Percentiles rank a stretch among this genome's conserved stretches.
Conservation (phyloP, 1,284 basidiomycete species). For the Flammula alnicola region DNA sequence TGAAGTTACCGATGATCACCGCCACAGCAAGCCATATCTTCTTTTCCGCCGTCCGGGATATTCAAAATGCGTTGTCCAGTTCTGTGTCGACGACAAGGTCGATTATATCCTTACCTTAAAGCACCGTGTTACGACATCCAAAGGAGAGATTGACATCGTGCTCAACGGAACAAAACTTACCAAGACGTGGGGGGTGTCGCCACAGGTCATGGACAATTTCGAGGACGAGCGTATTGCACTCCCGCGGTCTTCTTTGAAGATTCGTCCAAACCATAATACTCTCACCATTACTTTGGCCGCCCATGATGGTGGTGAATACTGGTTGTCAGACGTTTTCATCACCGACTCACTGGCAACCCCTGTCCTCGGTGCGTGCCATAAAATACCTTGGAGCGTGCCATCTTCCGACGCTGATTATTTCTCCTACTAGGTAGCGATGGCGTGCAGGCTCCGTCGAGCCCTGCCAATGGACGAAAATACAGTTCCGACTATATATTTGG, state of each 20-base stretch:
- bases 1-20: not conserved
- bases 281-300: not conserved
- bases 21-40: not conserved
- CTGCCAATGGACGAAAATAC: too few species aligned
- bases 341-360: too few species aligned
- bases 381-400: too few species aligned
- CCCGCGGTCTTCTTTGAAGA: not conserved
- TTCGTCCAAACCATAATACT: not conserved
- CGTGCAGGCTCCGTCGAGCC: too few species aligned
- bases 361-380: too few species aligned
- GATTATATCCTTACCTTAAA: not conserved
- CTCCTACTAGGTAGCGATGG: too few species aligned
- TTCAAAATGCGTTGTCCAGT: not conserved
- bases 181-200: not conserved
- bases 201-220: not conserved
- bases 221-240: not conserved
- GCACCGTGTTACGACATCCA: not conserved
- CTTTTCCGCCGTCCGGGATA: not conserved
- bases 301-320: not conserved
- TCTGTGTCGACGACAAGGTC: not conserved
- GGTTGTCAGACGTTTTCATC: not conserved
- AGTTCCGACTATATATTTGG: too few species aligned
- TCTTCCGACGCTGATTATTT: too few species aligned
- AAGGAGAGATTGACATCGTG: not conserved
- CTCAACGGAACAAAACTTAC: not conserved